These are phyloP conservation scores for slime mould (Dictyostelium discoideum) DNA, from an alignment of 78 protist genomes.

Conservation along the genomic window dicty_2.7 NC_007089.4:1961001-1961500, in stretches of 20 bases:
- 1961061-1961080: not conserved
- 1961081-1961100: constrained; percentile 14
- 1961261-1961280: not conserved
- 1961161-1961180: not conserved
- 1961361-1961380: not conserved
- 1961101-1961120: not conserved
- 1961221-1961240: not conserved
- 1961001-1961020: not conserved
- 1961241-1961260: not conserved
- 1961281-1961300: not conserved
- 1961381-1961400: not conserved
- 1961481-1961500: not conserved
- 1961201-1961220: not conserved
- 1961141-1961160: constrained; percentile 6
- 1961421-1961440: not conserved
- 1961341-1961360: not conserved
- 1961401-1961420: not conserved
- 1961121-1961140: not conserved
- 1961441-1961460: not conserved
- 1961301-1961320: not conserved
- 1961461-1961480: not conserved
- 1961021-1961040: not conserved
- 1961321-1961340: not conserved
- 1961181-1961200: too few species aligned
- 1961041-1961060: not conserved